Conservation (phyloP, 2,329 filamentous ascomycete genomes). For the Fusarium sp. region DNA sequence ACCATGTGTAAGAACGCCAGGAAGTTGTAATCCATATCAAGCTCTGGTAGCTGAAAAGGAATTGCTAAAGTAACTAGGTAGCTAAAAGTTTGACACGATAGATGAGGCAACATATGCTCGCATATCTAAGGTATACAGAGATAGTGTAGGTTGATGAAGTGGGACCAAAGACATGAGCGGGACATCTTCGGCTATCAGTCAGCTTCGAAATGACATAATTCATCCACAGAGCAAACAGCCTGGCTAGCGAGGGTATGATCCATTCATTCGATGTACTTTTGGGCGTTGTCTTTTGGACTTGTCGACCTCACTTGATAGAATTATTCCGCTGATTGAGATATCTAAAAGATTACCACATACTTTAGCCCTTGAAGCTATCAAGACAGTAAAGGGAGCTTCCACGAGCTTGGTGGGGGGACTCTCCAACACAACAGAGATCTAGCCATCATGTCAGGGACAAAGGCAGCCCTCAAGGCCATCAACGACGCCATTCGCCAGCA, state of each 20-base stretch:
- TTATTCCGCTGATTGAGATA: not conserved
- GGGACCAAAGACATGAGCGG: not conserved
- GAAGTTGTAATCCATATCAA: not conserved
- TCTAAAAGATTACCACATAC: not conserved
- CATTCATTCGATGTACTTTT: slow-evolving; percentile 7
- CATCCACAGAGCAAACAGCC: slow-evolving; percentile 11
- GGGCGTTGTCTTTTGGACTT: not conserved
- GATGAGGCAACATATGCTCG: not conserved
- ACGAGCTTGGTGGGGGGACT: slow-evolving; percentile 34
- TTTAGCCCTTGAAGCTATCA: not conserved
- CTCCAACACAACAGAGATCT: slow-evolving; percentile 21
- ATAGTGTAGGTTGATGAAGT: not conserved
- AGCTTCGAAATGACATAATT: slow-evolving; percentile 32
- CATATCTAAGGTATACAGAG: not conserved
- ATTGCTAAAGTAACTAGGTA: not conserved
- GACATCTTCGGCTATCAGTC: slow-evolving; percentile 26
- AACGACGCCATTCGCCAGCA: slow-evolving; percentile 81
- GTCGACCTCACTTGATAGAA: not conserved
- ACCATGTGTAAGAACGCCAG: not conserved
- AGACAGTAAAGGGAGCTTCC: slow-evolving; percentile 3
- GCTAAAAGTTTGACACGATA: not conserved
- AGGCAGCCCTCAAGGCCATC: slow-evolving; percentile 84
- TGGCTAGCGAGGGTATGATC: slow-evolving; percentile 15
- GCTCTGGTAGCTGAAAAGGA: not conserved
- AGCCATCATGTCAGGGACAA: slow-evolving; percentile 65